Base-by-base conservation (phyloP, 2,329 filamentous ascomycete genomes). In the Cadophora malorum region DNA sequence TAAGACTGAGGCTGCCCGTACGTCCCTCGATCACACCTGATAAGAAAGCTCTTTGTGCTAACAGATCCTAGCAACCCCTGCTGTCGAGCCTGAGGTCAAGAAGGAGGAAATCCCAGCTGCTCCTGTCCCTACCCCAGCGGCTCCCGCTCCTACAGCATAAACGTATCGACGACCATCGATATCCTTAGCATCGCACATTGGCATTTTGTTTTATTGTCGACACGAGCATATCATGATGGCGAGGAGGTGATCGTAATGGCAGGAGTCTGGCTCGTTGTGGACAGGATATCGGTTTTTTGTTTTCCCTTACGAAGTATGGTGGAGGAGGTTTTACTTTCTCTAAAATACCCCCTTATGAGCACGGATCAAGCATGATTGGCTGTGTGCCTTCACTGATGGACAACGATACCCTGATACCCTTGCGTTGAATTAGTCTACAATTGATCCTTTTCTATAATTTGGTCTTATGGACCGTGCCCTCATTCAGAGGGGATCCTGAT, bases 321-420 rank as follows among this genome's bases (percentile, higher is more conserved):
- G 64, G 66, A 64, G 70, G 69, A 65, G 41, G 62, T 65, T 69
- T 69, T 69, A 58, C 58, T 69, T 70, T 71, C 68, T 73, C 58
- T 67, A 19, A 58, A 74, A 74, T 74, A 74, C 72, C 72, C 73
- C 67, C 64, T 70, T 70, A 69, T 60, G 66, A 72, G 67, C 66
- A 67, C 63, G 66, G 72, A 71, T 71, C 71, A 68, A 69, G 38
- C 58, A 23, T 69, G 64, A 66, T 65, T 65, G 69, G 67, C 64
- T 65, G 19, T 69, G 25, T 66, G 66, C 70, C 65, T 69, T 70
- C 64, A 68, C 68, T 67, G 69, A 72, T 71, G 70, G 71, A 71
- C 65, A 71, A 72, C 69, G 70, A 75, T 74, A 74, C 72, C 74
- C 73, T 64, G 69, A 75, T 74, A 75, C 72, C 74, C 73, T 68